These are phyloP conservation scores for Stachybotrys elegans DNA, from an alignment of 2,329 filamentous ascomycete species.

Conservation along the genomic window DNA sequence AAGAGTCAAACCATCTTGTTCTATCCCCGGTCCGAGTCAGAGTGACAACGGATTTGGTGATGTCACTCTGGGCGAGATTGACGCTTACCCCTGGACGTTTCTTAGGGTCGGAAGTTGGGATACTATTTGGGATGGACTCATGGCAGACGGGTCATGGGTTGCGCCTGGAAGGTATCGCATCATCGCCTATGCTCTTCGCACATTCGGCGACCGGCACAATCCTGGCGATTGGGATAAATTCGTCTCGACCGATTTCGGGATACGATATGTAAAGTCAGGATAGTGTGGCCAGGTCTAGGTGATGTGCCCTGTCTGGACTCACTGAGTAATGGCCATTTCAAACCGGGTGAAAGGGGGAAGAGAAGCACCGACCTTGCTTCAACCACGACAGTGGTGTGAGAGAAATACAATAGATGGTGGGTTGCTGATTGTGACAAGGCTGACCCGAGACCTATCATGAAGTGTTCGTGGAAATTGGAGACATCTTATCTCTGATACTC, in stretches of 20 bases:
- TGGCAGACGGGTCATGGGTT: not conserved
- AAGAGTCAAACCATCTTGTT: not conserved
- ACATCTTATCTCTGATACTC: too few species aligned
- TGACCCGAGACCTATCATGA: too few species aligned
- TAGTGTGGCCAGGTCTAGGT: too few species aligned
- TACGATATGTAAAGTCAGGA: not conserved
- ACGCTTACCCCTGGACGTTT: not conserved
- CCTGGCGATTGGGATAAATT: not conserved
- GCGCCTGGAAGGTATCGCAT: not conserved
- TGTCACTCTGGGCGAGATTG: not conserved
- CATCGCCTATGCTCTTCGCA: not conserved
- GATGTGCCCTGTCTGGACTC: too few species aligned
- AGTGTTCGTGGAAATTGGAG: too few species aligned
- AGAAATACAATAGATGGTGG: too few species aligned
- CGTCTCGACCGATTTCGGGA: not conserved
- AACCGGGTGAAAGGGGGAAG: too few species aligned
- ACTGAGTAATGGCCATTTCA: too few species aligned
- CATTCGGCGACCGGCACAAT: not conserved
- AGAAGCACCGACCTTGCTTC: too few species aligned
- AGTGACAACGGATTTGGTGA: not conserved
- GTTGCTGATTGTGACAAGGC: too few species aligned
- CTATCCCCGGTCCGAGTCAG: not conserved
- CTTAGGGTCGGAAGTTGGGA: not conserved
- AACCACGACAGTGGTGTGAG: too few species aligned
- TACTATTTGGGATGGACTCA: not conserved